Percentiles rank a stretch among this genome's conserved stretches.
These are phyloP conservation scores for Aphanomyces astaci DNA, from an alignment of 352 stramenopile genomes.

Conservation along the genomic window DNA sequence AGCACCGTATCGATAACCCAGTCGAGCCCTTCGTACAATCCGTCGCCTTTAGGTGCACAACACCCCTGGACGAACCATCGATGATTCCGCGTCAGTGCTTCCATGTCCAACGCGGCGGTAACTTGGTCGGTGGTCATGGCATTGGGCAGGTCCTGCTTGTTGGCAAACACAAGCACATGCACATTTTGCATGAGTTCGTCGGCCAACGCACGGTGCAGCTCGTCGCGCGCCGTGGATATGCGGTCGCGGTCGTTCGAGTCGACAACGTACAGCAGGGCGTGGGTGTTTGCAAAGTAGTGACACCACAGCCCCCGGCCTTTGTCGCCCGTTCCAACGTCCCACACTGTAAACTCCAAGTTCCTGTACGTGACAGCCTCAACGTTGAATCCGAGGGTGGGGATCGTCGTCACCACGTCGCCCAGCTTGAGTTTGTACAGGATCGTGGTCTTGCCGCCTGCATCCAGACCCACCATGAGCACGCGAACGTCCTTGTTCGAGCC, in stretches of 20 bases:
- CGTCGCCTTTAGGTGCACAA: conserved; percentile 97
- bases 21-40: conserved; percentile 98
- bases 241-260: conserved; percentile 98
- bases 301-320: conserved; percentile 97
- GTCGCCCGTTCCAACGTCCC: conserved; percentile 98
- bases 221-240: conserved; percentile 94
- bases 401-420: conserved; percentile 95
- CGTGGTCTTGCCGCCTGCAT: conserved; percentile 99
- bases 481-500: conserved; percentile 96
- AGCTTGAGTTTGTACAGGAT: conserved; percentile 96
- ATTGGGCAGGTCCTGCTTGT: conserved; percentile 99
- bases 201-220: conserved; percentile 97
- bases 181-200: conserved; percentile 97
- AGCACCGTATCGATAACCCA: conserved; percentile 29
- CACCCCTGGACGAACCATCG: conserved; percentile 99
- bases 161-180: conserved; percentile 96
- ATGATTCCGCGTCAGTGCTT: conserved; percentile 92
- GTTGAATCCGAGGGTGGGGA: conserved; percentile 98
- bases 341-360: conserved; percentile 99
- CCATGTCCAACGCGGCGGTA: conserved; percentile 97
- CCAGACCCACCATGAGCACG: conserved; percentile 99
- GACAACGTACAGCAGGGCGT: conserved; percentile 99
- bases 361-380: conserved; percentile 99
- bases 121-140: conserved; percentile 96
- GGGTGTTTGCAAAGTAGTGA: conserved; percentile 99